phyloP scores from a whole-genome alignment of 192 early-diverging fungal species.

The Coemansia sp. region DNA sequence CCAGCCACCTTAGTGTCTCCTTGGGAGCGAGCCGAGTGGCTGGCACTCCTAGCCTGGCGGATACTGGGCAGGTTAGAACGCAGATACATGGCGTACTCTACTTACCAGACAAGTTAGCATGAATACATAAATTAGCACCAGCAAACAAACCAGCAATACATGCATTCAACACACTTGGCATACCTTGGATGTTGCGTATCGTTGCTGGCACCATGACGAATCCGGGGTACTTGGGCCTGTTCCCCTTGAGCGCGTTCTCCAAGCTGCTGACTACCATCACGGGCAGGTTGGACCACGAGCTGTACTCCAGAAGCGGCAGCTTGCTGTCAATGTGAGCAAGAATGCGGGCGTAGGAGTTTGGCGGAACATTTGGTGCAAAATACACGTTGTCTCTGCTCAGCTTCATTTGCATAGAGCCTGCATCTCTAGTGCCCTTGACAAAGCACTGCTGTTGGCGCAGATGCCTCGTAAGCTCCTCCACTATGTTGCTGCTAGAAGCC shows the following conservation, averaged over 20 bases:
- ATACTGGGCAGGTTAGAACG: conserved; percentile 12
- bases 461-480: not conserved
- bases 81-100: conserved; percentile 19
- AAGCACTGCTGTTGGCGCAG: not conserved
- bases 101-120: not conserved
- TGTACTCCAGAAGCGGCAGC: conserved; percentile 31
- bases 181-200: conserved; percentile 8
- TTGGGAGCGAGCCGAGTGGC: not conserved
- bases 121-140: not conserved
- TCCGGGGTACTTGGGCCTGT: conserved; percentile 23
- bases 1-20: not conserved
- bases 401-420: not conserved
- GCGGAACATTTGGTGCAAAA: conserved; percentile 31
- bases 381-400: conserved; percentile 28
- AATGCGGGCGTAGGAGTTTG: conserved; percentile 7
- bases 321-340: conserved; percentile 22
- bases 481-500: not conserved
- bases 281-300: conserved; percentile 33
- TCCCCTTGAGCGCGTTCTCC: conserved; percentile 18
- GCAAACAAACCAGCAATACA: not conserved
- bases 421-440: conserved; percentile 5
- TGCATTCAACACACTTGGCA: not conserved
- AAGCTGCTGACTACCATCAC: conserved; percentile 40
- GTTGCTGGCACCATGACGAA: conserved; percentile 30
- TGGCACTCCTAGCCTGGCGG: not conserved